Percentiles rank a stretch among this genome's conserved stretches.
phyloP scores from a whole-genome alignment of 1,284 basidiomycete species.

The Boletus smithii region DNA sequence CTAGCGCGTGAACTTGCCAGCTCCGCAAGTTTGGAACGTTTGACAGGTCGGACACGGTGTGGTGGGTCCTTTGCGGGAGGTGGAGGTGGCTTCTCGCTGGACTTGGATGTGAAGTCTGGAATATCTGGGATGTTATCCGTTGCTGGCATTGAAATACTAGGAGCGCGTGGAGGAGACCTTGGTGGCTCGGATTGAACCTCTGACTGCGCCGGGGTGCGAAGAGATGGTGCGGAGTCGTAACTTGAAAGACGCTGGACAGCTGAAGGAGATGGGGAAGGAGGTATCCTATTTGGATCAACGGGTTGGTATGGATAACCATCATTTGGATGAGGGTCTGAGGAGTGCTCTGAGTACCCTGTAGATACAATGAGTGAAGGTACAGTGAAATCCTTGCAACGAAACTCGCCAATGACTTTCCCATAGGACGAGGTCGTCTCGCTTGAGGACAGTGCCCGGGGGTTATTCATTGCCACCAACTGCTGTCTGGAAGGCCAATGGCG shows the following conservation, averaged over 20 bases:
- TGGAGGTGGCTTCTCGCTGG: conserved; percentile 34
- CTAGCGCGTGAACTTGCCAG: conserved; percentile 58
- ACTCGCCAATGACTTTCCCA: conserved; percentile 57
- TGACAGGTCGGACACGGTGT: conserved; percentile 20
- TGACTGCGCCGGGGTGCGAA: conserved; percentile 45
- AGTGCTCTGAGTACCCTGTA: conserved; percentile 24
- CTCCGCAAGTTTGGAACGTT: conserved; percentile 60
- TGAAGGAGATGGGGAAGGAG: conserved; percentile 62
- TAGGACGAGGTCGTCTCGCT: conserved; percentile 57
- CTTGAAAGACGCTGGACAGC: conserved; percentile 68
- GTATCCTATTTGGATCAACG: conserved; percentile 59
- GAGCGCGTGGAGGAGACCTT: conserved; percentile 34
- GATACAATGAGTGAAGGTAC: conserved; percentile 5
- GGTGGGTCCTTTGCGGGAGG: conserved; percentile 25
- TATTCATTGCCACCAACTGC: conserved; percentile 37
- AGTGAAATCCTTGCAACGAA: not conserved
- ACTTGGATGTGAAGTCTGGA: conserved; percentile 50
- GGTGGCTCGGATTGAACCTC: conserved; percentile 25
- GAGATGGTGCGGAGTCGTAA: conserved; percentile 52
- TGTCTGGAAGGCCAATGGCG: conserved; percentile 43
- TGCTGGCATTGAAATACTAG: conserved; percentile 43
- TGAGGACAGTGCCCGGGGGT: conserved; percentile 38
- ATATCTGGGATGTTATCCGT: conserved; percentile 55
- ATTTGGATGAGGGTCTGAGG: conserved; percentile 3
- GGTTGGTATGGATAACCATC: conserved; percentile 17